A percentile compares a stretch with the other conserved stretches of the same genome.
Conservation (phyloP, 768 basidiomycete species). For the Lentinus tigrinus region DNA sequence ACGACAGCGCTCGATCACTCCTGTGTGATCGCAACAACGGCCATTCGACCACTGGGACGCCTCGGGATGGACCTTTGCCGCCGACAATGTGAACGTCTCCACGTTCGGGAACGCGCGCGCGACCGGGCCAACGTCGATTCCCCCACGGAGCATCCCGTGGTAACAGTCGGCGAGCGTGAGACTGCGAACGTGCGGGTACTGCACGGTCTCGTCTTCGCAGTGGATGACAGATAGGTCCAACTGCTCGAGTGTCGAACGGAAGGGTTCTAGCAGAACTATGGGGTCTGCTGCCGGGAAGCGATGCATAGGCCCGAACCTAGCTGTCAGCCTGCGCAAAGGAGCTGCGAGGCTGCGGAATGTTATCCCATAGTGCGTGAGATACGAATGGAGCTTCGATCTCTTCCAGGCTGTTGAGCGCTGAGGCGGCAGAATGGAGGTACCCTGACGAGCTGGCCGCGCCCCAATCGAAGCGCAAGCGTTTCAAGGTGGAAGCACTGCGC, state of each 20-base stretch:
- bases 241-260: not conserved
- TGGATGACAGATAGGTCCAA: not conserved
- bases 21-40: not conserved
- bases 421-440: not conserved
- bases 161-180: slow-evolving; percentile 2
- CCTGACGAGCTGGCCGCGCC: not conserved
- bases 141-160: not conserved
- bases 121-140: not conserved
- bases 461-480: not conserved
- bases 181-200: not conserved
- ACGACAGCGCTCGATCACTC: slow-evolving; percentile 4
- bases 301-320: not conserved
- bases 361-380: not conserved
- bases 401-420: not conserved
- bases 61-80: not conserved
- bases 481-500: not conserved
- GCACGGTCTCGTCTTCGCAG: not conserved
- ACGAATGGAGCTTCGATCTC: not conserved
- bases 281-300: not conserved
- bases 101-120: not conserved
- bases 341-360: not conserved
- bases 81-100: not conserved
- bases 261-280: slow-evolving; percentile 1
- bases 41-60: not conserved
- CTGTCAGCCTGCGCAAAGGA: not conserved